phyloP scores from a whole-genome alignment of 75 land plant species.

The Larix kaempferi region DNA sequence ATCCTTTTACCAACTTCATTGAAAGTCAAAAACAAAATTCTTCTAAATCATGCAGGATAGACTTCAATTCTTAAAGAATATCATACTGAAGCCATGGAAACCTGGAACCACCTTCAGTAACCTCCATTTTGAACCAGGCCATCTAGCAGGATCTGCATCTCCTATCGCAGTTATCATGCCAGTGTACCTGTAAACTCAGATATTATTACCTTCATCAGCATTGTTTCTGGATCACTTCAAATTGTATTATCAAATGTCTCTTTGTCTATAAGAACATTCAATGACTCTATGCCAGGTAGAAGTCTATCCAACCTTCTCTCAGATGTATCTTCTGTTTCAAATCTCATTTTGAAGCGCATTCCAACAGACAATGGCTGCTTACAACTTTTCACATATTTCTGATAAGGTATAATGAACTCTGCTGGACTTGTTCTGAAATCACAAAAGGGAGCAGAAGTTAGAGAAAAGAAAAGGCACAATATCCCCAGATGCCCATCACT shows the following conservation, averaged over 20 bases:
- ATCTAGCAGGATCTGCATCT: constrained; percentile 79
- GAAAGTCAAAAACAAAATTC: background rate
- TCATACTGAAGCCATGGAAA: background rate
- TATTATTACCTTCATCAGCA: background rate
- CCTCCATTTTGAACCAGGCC: constrained; percentile 97
- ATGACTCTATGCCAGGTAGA: background rate
- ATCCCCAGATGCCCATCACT: background rate
- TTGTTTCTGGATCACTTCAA: background rate
- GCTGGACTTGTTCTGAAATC: constrained; percentile 67
- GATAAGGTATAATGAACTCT: constrained; percentile 71
- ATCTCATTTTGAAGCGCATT: constrained; percentile 76
- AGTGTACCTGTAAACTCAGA: constrained; percentile 48
- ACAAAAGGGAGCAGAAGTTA: constrained; percentile 3
- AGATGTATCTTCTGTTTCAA: constrained; percentile 79
- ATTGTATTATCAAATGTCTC: background rate
- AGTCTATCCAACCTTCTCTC: constrained; percentile 62
- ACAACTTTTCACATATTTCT: constrained; percentile 52
- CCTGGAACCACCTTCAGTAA: constrained; percentile 50
- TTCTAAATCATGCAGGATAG: background rate
- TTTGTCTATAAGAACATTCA: background rate
- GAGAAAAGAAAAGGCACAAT: background rate
- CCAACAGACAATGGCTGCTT: constrained; percentile 55
- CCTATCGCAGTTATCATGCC: constrained; percentile 80
- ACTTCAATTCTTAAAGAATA: background rate
- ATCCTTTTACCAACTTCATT: background rate